Conservation (phyloP, 768 basidiomycete species). For the Termitomyces sp. region DNA sequence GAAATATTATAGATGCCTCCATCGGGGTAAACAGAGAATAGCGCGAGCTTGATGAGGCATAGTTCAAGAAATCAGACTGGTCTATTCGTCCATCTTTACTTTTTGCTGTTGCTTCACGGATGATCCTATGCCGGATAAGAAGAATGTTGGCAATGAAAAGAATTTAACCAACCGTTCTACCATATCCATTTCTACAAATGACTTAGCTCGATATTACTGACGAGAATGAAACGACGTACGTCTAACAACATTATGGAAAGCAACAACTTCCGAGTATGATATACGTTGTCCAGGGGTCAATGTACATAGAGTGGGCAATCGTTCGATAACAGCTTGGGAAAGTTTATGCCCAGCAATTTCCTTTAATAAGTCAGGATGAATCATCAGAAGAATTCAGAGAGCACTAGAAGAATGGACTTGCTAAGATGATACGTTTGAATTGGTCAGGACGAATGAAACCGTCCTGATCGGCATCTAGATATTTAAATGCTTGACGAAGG, state of each 20-base stretch:
- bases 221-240: slow-evolving; percentile 38
- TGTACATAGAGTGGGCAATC: slow-evolving; percentile 88
- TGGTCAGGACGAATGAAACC: slow-evolving; percentile 93
- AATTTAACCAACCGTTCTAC: slow-evolving; percentile 63
- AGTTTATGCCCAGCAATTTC: slow-evolving; percentile 98
- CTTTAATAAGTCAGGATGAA: slow-evolving; percentile 30
- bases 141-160: slow-evolving; percentile 2
- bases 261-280: slow-evolving; percentile 93
- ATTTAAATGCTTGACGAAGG: slow-evolving; percentile 91
- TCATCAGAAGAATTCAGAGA: neutral
- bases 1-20: slow-evolving; percentile 98
- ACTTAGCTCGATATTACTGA: neutral
- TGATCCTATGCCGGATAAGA: slow-evolving; percentile 45
- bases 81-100: slow-evolving; percentile 95
- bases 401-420: slow-evolving; percentile 30
- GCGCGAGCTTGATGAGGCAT: slow-evolving; percentile 80
- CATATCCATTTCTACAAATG: slow-evolving; percentile 84
- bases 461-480: slow-evolving; percentile 84
- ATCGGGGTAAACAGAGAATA: slow-evolving; percentile 96
- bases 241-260: slow-evolving; percentile 95
- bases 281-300: slow-evolving; percentile 86
- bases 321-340: slow-evolving; percentile 87
- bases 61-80: slow-evolving; percentile 90
- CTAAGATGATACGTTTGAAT: slow-evolving; percentile 93
- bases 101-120: slow-evolving; percentile 85